Evolutionary conservation across 331 rosid species (phyloP).

Genomic region (Quercus tomentella): DNA sequence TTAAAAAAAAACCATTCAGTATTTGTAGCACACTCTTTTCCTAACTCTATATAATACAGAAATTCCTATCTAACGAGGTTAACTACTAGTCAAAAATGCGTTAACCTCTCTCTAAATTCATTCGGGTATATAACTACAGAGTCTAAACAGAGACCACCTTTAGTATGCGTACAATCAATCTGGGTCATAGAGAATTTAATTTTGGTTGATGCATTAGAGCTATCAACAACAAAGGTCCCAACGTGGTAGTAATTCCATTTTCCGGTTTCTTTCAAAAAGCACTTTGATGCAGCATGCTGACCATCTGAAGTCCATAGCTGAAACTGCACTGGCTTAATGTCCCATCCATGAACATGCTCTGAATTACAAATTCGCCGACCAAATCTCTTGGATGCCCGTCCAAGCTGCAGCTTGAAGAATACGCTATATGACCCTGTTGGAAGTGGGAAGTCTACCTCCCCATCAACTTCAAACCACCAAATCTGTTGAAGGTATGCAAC

Average conservation of each 20-base stretch:
- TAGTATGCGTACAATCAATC: slow-evolving; percentile 96
- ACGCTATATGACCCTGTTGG: slow-evolving; percentile 88
- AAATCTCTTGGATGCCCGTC: slow-evolving; percentile 61
- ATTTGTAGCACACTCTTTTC: slow-evolving; percentile 33
- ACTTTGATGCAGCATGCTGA: slow-evolving; percentile 62
- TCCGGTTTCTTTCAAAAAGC: slow-evolving; percentile 64
- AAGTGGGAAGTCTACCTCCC: slow-evolving; percentile 86
- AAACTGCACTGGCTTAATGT: slow-evolving; percentile 73
- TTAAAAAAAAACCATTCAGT: slow-evolving; percentile 37
- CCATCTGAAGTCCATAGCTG: slow-evolving; percentile 95
- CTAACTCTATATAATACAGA: slow-evolving; percentile 26
- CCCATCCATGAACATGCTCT: slow-evolving; percentile 94
- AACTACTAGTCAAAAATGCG: slow-evolving; percentile 44
- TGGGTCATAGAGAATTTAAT: slow-evolving; percentile 87
- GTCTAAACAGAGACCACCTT: slow-evolving; percentile 96
- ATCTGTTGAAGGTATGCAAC: slow-evolving; percentile 92
- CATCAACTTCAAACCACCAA: slow-evolving; percentile 99
- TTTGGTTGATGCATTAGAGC: slow-evolving; percentile 50
- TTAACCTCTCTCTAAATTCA: slow-evolving; percentile 48
- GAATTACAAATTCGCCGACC: slow-evolving; percentile 72
- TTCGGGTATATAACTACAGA: slow-evolving; percentile 69
- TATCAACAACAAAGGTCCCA: slow-evolving; percentile 73
- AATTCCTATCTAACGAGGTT: slow-evolving; percentile 22
- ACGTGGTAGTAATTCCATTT: slow-evolving; percentile 73
- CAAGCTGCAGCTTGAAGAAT: slow-evolving; percentile 72